Base-by-base conservation (phyloP, 2,329 filamentous ascomycete genomes). In the Xenosphaeropsis pyriputrescens region DNA sequence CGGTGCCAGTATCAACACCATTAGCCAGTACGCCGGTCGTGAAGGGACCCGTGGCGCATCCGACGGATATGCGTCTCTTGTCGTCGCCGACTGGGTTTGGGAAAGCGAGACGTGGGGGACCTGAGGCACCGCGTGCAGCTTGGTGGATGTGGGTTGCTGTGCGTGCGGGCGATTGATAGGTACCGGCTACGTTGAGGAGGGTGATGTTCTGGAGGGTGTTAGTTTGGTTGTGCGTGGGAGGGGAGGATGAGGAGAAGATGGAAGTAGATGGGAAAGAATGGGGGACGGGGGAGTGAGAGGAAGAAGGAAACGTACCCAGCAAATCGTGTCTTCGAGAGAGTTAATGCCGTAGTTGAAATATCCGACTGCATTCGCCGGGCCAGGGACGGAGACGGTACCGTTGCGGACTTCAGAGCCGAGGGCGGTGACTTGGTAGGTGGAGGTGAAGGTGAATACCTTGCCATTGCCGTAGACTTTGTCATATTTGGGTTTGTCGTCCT, bases 111-210 rank as follows among this genome's bases (percentile, higher is more conserved):
- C 65, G 47, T 8, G 66, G 66, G 18, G 65, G 64, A 6, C 66
- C 66, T 9, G 58, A 50, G 9, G 49, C 47, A 37, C 64, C 65
- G 33, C 51, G 54, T 2, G 47, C 56, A 4, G 58, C 64, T 47
- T 67, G 53, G 52, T 69, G 65, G 43, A 70, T 58, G 47, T 70
- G 65, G 4, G 66, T 69, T 34, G 65, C 62, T 6, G 65, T 69
- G 5, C 48, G 40, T 17, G 66, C 65, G 1, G 59, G 53, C 2
- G 63, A 66, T 35, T 52, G 45, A 47, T 68, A 69, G 4, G 55
- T 49, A 37, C 65, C 65, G 8, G 53, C 54, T 31, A 69, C 60
- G 43, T 57, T 58, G 38, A 56, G 52, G 29, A 70, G 57, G n/a
- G 57, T 62, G 48, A 68, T 70, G 52, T 67, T 60, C 55, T 57